Conservation (phyloP, 2,329 filamentous ascomycete genomes). For the Trichoderma sp. region DNA sequence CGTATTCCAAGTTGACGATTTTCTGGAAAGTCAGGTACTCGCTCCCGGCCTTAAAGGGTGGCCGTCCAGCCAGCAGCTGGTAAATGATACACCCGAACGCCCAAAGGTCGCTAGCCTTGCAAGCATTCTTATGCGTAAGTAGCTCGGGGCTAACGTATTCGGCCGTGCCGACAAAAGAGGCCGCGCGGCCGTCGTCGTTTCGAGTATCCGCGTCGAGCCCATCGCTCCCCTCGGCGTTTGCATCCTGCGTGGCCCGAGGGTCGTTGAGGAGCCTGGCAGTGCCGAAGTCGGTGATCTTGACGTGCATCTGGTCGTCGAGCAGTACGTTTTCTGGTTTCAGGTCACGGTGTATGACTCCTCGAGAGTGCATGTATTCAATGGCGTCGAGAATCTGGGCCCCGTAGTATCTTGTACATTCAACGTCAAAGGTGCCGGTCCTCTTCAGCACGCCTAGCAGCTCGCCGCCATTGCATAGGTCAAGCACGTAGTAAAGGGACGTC, state of each 20-base stretch:
- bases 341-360: constrained; percentile 94
- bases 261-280: constrained; percentile 82
- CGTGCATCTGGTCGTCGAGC: constrained; percentile 90
- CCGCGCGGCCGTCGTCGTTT: constrained; percentile 65
- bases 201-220: constrained; percentile 35
- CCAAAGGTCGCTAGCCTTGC: constrained; percentile 97
- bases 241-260: constrained; percentile 41
- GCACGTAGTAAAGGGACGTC: constrained; percentile 90
- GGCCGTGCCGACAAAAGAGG: constrained; percentile 94
- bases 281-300: constrained; percentile 98
- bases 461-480: constrained; percentile 88
- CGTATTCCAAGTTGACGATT: constrained; percentile 90
- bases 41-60: constrained; percentile 92
- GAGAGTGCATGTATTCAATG: constrained; percentile 96
- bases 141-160: constrained; percentile 98
- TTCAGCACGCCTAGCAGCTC: constrained; percentile 91
- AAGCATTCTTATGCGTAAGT: constrained; percentile 93
- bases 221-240: constrained; percentile 39
- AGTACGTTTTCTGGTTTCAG: constrained; percentile 96
- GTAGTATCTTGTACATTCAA: constrained; percentile 93
- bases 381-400: constrained; percentile 93
- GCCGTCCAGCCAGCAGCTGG: constrained; percentile 89
- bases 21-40: constrained; percentile 99
- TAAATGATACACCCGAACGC: constrained; percentile 98
- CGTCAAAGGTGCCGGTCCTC: constrained; percentile 89